Conservation (phyloP, 2,329 filamentous ascomycete species). For the Paecilomyces formosus region DNA sequence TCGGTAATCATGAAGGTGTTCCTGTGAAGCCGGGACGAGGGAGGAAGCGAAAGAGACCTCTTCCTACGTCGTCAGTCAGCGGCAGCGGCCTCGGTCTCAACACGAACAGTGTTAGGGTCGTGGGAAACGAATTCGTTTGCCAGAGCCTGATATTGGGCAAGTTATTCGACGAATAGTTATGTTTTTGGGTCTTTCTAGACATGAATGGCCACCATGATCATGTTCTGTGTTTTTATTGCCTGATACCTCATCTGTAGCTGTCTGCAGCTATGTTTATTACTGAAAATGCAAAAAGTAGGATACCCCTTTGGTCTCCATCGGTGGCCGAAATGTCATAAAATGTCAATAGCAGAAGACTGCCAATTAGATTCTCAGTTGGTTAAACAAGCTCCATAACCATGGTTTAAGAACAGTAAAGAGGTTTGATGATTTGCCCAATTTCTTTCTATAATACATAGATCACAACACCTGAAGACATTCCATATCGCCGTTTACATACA, state of each 20-base stretch:
- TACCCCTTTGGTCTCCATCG: neutral
- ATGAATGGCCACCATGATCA: conserved; percentile 1
- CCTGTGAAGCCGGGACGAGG: conserved; percentile 18
- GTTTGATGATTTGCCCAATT: neutral
- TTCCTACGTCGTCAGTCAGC: conserved; percentile 14
- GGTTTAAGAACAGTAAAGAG: neutral
- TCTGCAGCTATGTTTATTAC: neutral
- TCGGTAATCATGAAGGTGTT: conserved; percentile 10
- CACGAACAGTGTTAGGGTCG: conserved; percentile 54
- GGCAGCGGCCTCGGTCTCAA: conserved; percentile 26
- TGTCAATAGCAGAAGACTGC: neutral
- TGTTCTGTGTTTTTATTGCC: neutral
- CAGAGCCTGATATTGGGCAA: conserved; percentile 86
- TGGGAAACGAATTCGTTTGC: conserved; percentile 80
- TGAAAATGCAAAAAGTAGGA: neutral
- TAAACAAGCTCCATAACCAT: neutral
- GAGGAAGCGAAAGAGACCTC: conserved; percentile 38
- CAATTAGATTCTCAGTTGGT: neutral
- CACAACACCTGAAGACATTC: conserved; percentile 18
- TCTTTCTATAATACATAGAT: conserved; percentile 27
- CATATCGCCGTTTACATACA: conserved; percentile 17
- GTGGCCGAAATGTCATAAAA: neutral
- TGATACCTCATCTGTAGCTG: neutral
- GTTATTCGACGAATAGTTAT: conserved; percentile 54
- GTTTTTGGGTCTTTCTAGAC: neutral